phyloP scores from a whole-genome alignment of 352 stramenopile species.

The Phytophthora foliorum region DNA sequence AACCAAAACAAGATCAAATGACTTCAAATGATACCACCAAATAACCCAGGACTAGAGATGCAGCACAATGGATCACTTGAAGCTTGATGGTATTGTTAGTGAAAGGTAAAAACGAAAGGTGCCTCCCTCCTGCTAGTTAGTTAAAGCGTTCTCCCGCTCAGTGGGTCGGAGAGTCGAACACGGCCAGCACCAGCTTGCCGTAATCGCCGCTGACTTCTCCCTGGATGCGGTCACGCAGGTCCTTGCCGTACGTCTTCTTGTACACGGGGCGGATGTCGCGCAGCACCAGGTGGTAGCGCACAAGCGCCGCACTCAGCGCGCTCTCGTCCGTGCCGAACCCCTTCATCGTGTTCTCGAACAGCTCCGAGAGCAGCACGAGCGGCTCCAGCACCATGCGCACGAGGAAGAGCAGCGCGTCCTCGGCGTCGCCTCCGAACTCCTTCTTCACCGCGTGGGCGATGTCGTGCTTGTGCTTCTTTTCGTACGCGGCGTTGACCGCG shows the following conservation, averaged over 20 bases:
- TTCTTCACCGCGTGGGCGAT: conserved; percentile 74
- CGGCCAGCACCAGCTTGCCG: conserved; percentile 68
- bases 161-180: conserved; percentile 54
- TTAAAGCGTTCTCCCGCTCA: conserved; percentile 2
- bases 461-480: conserved; percentile 72
- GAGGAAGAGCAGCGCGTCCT: conserved; percentile 68
- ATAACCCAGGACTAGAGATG: no score
- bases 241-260: conserved; percentile 82
- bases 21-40: no score
- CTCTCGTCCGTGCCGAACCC: conserved; percentile 80
- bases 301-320: conserved; percentile 59
- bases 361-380: conserved; percentile 64
- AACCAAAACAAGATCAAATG: no score
- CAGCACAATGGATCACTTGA: no score
- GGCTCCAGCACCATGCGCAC: conserved; percentile 72
- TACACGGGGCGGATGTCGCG: conserved; percentile 79
- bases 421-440: conserved; percentile 67
- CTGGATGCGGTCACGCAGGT: conserved; percentile 85
- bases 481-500: conserved; percentile 65
- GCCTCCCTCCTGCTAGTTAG: no score
- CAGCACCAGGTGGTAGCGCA: conserved; percentile 86
- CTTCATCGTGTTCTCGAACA: conserved; percentile 84
- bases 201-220: conserved; percentile 84
- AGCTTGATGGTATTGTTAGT: no score
- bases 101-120: neutral